Base-by-base conservation (phyloP, 2,329 filamentous ascomycete genomes). In the Colletotrichum zoysiae region DNA sequence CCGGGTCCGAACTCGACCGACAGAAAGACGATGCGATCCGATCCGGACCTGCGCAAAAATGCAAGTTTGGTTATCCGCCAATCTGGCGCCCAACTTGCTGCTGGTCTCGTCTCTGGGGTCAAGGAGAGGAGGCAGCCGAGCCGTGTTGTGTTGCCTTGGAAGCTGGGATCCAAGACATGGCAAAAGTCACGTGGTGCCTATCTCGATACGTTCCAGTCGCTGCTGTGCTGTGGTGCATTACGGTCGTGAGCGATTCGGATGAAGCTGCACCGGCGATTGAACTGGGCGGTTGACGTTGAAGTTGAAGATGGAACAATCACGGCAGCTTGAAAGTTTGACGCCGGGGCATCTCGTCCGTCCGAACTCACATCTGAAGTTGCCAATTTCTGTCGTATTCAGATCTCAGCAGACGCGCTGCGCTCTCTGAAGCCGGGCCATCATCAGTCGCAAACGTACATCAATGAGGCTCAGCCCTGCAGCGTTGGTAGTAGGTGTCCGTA, bases 11-110 rank as follows among this genome's bases (percentile, higher is more conserved):
- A 91, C 77, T 92, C 88, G 64, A 83, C 78, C 2, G 92, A 82
- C 40, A 89, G 87, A 79, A 87, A 92, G 74, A 90, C 85, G 77
- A 91, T 90, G 90, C 85, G 77, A 91, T 90, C 44, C 89, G 86
- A 91, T 90, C 44, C 89, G 86, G 38, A 85, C 77, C 83, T 88
- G 62, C 57, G 61, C 20, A 26, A 51, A 48, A 18, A 62, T 68
- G 26, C 74, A 63, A 74, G 68, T 46, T 71, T 57, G 42, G 70
- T 50, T 77, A 77, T 26, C 80, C 80, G 44, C 65, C 73, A 11
- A 79, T 78, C 23, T 77, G 75, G 62, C 79, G 82, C 42, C 74
- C 76, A 3, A 74, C 33, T 12, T 81, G 75, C 71, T 84, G 82
- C 72, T 85, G 83, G 75, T 84, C 69, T 9, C 76, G 75, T 84